Base-by-base conservation (phyloP, 345 rosid genomes). In the Melastoma malabathricum region DNA sequence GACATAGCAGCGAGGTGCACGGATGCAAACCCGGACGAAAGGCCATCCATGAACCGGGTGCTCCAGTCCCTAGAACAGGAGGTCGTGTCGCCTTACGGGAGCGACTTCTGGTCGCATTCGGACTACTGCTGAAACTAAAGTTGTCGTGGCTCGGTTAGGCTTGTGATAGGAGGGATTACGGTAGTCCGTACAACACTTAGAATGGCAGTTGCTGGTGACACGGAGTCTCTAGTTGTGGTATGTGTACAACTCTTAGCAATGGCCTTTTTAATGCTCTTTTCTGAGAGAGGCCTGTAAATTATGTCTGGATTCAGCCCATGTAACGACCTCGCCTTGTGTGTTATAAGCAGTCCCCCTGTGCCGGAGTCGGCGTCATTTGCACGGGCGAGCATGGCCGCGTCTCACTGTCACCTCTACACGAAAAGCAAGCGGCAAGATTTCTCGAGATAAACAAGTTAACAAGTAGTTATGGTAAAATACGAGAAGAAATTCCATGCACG, bases 21-120 rank as follows among this genome's bases (percentile, higher is more conserved):
- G 0, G 83, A 79, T 50, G 82, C 94, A 52, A 77, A 74, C 58
- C 86, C 89, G 0, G 96, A 84, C 34, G 84, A 84, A 4, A 56
- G 98, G 53, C 98, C 96, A 0, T 67, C 75, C 15, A 86, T 90
- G 98, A 90, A 75, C 73, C 92, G 86, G 72, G 86, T 80, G 47
- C 60, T 69, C 62, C 96, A 86, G 80, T 64, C 86, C 63, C 86
- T 86, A 10, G 98, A 86, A 66, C 98, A 86, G 74, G 98, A 90
- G 67, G 73, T 83, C 45, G 70, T 86, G 86, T 82, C 96, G 5
- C 96, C 98, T 47, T 83, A 89, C 75, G 83, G 86, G 1, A 82
- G 86, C 12, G 94, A 90, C 50, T 81, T 77, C 68, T 90, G 76
- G 65, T 86, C 98, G 31, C 94, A 90, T 1, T 90, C 96, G 2